A percentile compares a stretch with the other conserved stretches of the same genome.
These are phyloP conservation scores for Lactarius quietus DNA, from an alignment of 768 basidiomycete species.

Conservation along the genomic window DNA sequence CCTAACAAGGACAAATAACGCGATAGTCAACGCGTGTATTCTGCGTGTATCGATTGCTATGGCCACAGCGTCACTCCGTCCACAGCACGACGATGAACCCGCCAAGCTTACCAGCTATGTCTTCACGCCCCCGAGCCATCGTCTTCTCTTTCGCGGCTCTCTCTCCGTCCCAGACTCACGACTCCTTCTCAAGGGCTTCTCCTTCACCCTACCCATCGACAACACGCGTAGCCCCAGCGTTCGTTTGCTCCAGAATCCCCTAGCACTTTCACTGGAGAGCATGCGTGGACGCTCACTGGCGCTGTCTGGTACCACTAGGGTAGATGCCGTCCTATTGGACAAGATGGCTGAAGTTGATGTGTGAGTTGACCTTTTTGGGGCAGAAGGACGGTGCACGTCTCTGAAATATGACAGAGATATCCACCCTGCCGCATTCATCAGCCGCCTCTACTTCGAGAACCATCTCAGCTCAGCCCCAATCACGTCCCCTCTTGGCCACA, in stretches of 20 bases:
- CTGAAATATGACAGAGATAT: slow-evolving; percentile 50
- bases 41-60: slow-evolving; percentile 14
- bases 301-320: slow-evolving; percentile 50
- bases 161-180: slow-evolving; percentile 71
- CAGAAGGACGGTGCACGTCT: background rate
- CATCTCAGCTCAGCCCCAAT: slow-evolving; percentile 52
- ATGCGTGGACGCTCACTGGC: slow-evolving; percentile 70
- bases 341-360: slow-evolving; percentile 47
- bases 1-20: slow-evolving; percentile 16
- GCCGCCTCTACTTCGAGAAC: slow-evolving; percentile 68
- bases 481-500: slow-evolving; percentile 35
- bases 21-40: slow-evolving; percentile 12
- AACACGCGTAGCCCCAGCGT: slow-evolving; percentile 20
- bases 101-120: slow-evolving; percentile 28
- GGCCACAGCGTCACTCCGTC: background rate
- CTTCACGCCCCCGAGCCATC: slow-evolving; percentile 37
- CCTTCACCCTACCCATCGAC: slow-evolving; percentile 55
- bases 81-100: slow-evolving; percentile 18
- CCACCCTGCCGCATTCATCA: slow-evolving; percentile 59
- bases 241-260: slow-evolving; percentile 56
- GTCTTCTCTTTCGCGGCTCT: slow-evolving; percentile 73
- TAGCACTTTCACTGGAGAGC: slow-evolving; percentile 71
- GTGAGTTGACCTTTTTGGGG: slow-evolving; percentile 36
- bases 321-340: slow-evolving; percentile 60
- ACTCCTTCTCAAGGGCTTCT: slow-evolving; percentile 67